Percentiles rank a stretch among this genome's conserved stretches.
Conservation (phyloP, 768 basidiomycete genomes). For the Boletus sensibilis region DNA sequence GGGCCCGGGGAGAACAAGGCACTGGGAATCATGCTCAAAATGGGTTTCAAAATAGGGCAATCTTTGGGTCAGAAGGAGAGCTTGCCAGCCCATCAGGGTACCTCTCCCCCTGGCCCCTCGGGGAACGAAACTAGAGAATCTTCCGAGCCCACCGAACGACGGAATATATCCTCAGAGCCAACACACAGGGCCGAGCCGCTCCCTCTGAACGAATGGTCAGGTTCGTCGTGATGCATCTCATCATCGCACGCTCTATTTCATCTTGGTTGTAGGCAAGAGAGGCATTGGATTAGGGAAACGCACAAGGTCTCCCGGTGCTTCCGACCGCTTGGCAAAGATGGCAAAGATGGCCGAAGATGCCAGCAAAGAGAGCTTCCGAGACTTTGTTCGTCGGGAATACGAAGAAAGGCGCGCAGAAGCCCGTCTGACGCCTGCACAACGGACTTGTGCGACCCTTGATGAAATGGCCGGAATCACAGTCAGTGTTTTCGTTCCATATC, state of each 20-base stretch:
- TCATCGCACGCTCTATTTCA: constrained; percentile 1
- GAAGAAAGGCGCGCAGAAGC: constrained; percentile 74
- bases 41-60: constrained; percentile 88
- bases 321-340: constrained; percentile 71
- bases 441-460: constrained; percentile 73
- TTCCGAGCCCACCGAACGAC: constrained; percentile 2
- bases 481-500: constrained; percentile 1
- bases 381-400: constrained; percentile 69
- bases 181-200: constrained; percentile 65
- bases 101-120: constrained; percentile 1
- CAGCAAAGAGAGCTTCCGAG: constrained; percentile 60
- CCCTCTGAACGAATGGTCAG: constrained; percentile 79
- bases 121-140: constrained; percentile 2
- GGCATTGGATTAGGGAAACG: constrained; percentile 77
- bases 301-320: constrained; percentile 57
- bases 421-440: constrained; percentile 66
- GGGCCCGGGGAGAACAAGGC: constrained; percentile 66
- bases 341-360: constrained; percentile 57
- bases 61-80: constrained; percentile 53
- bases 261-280: constrained; percentile 56
- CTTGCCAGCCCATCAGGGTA: constrained; percentile 3
- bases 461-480: constrained; percentile 65
- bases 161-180: constrained; percentile 2
- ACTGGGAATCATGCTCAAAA: constrained; percentile 88
- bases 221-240: constrained; percentile 40